These are phyloP conservation scores for Blastocystis sp. DNA, from an alignment of 352 stramenopile genomes.

Conservation along the genomic window DNA sequence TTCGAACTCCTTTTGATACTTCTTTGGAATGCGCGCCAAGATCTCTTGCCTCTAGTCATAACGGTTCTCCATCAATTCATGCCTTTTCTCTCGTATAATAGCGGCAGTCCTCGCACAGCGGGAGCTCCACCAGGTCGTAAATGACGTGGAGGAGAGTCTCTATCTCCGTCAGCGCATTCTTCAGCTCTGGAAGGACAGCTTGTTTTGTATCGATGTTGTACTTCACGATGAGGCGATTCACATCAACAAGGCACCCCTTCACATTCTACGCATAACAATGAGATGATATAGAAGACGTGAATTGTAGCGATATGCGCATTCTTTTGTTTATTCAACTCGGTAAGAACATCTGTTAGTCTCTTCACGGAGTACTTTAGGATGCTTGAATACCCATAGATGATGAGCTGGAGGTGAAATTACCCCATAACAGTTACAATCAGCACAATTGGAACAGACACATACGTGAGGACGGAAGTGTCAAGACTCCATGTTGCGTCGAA, in stretches of 20 bases:
- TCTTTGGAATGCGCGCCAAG: background rate
- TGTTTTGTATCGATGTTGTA: slow-evolving; percentile 11
- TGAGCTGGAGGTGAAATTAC: too few relatives aligned
- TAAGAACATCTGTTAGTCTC: background rate
- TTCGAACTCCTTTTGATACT: background rate
- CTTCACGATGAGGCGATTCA: slow-evolving; percentile 13
- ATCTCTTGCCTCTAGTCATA: background rate
- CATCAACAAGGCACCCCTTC: background rate
- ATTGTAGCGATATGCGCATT: background rate
- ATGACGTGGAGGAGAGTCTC: background rate
- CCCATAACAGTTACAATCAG: too few relatives aligned
- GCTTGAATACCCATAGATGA: too few relatives aligned
- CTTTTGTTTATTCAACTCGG: background rate
- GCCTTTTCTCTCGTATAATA: slow-evolving; percentile 12
- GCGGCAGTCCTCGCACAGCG: slow-evolving; percentile 17
- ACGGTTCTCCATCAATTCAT: background rate
- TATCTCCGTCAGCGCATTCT: background rate
- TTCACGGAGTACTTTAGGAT: background rate
- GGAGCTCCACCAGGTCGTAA: slow-evolving; percentile 3
- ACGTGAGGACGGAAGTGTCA: too few relatives aligned
- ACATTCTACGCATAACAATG: background rate
- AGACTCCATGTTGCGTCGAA: too few relatives aligned
- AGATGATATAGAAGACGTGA: background rate
- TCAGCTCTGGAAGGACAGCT: background rate
- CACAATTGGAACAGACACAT: too few relatives aligned